Percentiles rank a stretch among this genome's conserved stretches.
phyloP scores from a whole-genome alignment of 495 filamentous ascomycete genomes.

The Penicillium mononematosum region DNA sequence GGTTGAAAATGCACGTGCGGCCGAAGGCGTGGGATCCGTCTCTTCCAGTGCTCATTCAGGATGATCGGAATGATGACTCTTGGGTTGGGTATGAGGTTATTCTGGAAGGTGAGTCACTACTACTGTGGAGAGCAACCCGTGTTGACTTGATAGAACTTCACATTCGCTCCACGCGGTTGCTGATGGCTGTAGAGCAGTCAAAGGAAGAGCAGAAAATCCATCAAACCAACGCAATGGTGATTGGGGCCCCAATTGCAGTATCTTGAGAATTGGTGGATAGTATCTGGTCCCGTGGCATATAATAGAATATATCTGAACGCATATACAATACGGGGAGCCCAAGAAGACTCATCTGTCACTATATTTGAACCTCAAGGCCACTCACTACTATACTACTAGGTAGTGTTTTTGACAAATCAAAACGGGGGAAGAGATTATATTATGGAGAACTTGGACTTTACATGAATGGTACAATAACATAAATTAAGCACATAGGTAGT shows the following conservation, averaged over 20 bases:
- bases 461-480: no score
- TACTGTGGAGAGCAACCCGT: conserved; percentile 15
- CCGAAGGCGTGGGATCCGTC: conserved; percentile 32
- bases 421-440: no score
- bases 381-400: no score
- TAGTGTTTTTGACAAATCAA: no score
- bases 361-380: background rate
- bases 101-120: conserved; percentile 53
- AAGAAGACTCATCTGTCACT: background rate
- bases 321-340: no score
- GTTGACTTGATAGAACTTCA: conserved; percentile 50
- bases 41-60: conserved; percentile 38
- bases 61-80: conserved; percentile 53
- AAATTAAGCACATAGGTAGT: no score
- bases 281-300: background rate
- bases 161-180: conserved; percentile 57
- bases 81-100: conserved; percentile 59
- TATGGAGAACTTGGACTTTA: no score
- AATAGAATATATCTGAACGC: background rate
- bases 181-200: conserved; percentile 57
- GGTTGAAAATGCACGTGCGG: conserved; percentile 55
- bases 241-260: conserved; percentile 12
- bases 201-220: conserved; percentile 53
- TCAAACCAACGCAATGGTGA: conserved; percentile 53
- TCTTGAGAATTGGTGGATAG: background rate